Base-by-base conservation (phyloP, 208 protist genomes). In the Plasmodiophora brassicae region DNA sequence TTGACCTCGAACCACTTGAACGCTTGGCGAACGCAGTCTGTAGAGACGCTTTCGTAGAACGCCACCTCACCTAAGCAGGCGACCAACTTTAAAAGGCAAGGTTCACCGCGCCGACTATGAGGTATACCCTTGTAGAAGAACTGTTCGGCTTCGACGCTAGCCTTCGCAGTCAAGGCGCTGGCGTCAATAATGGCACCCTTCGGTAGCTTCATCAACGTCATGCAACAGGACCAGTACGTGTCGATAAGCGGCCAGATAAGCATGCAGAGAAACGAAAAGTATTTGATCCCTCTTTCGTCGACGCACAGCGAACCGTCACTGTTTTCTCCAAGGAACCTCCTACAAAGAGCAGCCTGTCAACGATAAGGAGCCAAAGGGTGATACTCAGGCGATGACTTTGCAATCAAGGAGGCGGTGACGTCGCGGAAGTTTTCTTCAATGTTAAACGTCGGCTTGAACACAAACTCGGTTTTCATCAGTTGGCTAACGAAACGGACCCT, bases 1-100 rank as follows among this genome's bases (percentile, higher is more conserved):
- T 78, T 78, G n/a, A 36, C 20, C n/a, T 78, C 65, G 65, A 78
- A 78, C 65, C 65, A 78, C n/a, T 78, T 78, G 32, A 78, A 78
- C 10, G 65, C n/a, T n/a, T 78, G 65, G 14, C n/a, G 5, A 32
- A 78, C 41, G n/a, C 65, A 44, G n/a, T 78, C 65, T 14, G 65
- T 78, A 5, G 65, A 78, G 5, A 78, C n/a, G n/a, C 65, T 78
- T 78, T 78, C 65, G n/a, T 78, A 78, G 41, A 78, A 78, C 14
- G 65, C 65, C 65, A 78, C 41, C n/a, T 78, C 65, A 5, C 65
- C 65, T 78, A n/a, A n/a, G n/a, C n/a, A n/a, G n/a, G n/a, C n/a
- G n/a, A n/a, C 32, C n/a, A 78, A 5, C 10, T 78, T 5, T 78
- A 38, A 36, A 78, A 38, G 5, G 20, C 5, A 78, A 14, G 41